phyloP scores from a whole-genome alignment of 2,329 filamentous ascomycete genomes.

The Trichoderma harzianum region DNA sequence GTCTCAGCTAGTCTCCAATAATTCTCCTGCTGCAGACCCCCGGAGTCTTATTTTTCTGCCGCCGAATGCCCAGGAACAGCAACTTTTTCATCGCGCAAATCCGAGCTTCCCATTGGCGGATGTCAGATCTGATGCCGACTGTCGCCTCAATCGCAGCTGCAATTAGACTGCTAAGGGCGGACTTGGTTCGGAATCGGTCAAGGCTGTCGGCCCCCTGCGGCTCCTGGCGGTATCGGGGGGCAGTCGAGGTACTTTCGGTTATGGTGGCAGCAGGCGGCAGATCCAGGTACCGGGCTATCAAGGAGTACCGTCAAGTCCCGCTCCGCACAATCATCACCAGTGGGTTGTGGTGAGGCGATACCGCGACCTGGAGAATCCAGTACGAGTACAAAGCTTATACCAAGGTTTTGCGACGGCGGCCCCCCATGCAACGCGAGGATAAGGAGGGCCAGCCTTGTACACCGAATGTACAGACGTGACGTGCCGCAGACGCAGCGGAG shows the following conservation, averaged over 20 bases:
- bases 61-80: background rate
- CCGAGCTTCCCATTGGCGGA: constrained; percentile 5
- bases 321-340: constrained; percentile 2
- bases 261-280: background rate
- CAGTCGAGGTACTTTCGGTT: background rate
- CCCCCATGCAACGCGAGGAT: background rate
- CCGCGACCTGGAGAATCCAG: background rate
- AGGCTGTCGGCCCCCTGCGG: background rate
- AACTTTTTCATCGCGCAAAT: background rate
- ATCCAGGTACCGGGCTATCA: background rate
- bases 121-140: background rate
- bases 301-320: constrained; percentile 1
- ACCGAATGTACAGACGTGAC: background rate
- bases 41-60: constrained; percentile 6
- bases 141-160: background rate
- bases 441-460: background rate
- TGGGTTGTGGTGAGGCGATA: background rate
- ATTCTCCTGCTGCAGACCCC: background rate
- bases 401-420: background rate
- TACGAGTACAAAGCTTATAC: background rate
- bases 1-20: background rate
- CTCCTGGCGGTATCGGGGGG: background rate
- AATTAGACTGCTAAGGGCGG: background rate
- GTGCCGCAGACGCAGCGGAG: background rate
- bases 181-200: constrained; percentile 7